Conservation (phyloP, 805 yeast species). For the Limtongia smithiae region DNA sequence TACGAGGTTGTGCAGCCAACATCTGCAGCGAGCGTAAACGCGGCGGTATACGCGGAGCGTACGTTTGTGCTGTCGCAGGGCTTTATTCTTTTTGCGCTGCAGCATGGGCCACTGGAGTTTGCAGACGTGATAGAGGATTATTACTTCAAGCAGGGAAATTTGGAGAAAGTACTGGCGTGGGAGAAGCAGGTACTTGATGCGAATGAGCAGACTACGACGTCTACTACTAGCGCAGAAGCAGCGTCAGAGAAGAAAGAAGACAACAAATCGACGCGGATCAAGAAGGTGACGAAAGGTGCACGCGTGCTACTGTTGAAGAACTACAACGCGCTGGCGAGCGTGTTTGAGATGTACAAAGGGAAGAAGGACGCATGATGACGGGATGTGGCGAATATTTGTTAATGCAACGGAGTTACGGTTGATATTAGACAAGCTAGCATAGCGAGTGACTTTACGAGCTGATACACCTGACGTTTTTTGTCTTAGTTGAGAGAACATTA, state of each 20-base stretch:
- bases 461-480: too few relatives aligned
- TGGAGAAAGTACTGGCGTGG: slow-evolving; percentile 17
- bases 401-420: too few relatives aligned
- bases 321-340: slow-evolving; percentile 1
- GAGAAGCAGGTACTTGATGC: slow-evolving; percentile 19
- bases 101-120: slow-evolving; percentile 16
- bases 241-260: background rate
- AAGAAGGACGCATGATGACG: background rate
- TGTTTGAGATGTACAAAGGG: background rate
- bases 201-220: background rate
- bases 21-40: slow-evolving; percentile 18
- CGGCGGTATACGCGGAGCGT: slow-evolving; percentile 22
- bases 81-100: slow-evolving; percentile 21
- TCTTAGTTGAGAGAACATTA: too few relatives aligned
- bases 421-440: too few relatives aligned
- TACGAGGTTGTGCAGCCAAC: slow-evolving; percentile 25
- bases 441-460: too few relatives aligned
- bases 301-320: slow-evolving; percentile 12
- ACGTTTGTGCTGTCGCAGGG: slow-evolving; percentile 26
- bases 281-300: slow-evolving; percentile 22
- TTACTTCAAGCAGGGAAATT: slow-evolving; percentile 5
- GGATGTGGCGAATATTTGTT: too few relatives aligned
- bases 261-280: slow-evolving; percentile 3
- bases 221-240: background rate
- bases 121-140: slow-evolving; percentile 10